These are phyloP conservation scores for Prasinococcaceae sp. DNA, from an alignment of 139 green algal species.

Conservation along the genomic window DNA sequence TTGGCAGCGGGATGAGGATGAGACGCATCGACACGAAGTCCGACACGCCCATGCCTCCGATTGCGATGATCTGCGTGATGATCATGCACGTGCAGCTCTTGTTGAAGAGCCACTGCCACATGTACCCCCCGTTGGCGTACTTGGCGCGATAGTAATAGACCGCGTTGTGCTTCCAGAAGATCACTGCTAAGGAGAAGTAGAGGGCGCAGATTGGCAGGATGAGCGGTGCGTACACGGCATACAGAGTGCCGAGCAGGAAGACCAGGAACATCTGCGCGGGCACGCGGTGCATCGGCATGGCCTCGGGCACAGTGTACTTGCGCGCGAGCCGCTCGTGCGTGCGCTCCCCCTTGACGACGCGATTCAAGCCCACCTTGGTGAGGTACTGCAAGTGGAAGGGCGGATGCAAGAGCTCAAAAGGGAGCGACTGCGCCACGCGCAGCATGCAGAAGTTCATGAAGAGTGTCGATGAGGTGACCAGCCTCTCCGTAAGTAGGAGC, in stretches of 20 bases:
- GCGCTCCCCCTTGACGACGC: neutral
- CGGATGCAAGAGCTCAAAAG: slow-evolving; percentile 2
- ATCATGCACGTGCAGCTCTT: slow-evolving; percentile 4
- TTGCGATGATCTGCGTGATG: slow-evolving; percentile 1
- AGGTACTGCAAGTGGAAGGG: neutral
- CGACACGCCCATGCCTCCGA: too few relatives aligned
- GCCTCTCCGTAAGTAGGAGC: neutral
- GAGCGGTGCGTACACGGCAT: neutral
- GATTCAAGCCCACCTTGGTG: neutral
- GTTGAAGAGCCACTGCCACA: slow-evolving; percentile 10
- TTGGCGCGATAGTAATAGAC: slow-evolving; percentile 4
- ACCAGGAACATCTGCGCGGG: slow-evolving; percentile 6
- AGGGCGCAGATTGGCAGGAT: neutral
- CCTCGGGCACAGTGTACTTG: neutral
- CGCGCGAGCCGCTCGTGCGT: neutral
- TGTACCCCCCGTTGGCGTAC: neutral
- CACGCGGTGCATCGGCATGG: slow-evolving; percentile 3
- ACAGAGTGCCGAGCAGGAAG: slow-evolving; percentile 7
- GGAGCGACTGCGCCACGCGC: neutral
- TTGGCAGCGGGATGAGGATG: too few relatives aligned
- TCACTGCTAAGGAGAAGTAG: slow-evolving; percentile 4
- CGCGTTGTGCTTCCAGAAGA: slow-evolving; percentile 12
- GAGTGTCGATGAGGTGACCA: neutral
- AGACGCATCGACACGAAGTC: too few relatives aligned
- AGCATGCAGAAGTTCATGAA: slow-evolving; percentile 10